Percentiles rank a stretch among this genome's conserved stretches.
Evolutionary conservation across 441 rosid species (phyloP).

Genomic region (Cnidoscolus chayamansa): DNA sequence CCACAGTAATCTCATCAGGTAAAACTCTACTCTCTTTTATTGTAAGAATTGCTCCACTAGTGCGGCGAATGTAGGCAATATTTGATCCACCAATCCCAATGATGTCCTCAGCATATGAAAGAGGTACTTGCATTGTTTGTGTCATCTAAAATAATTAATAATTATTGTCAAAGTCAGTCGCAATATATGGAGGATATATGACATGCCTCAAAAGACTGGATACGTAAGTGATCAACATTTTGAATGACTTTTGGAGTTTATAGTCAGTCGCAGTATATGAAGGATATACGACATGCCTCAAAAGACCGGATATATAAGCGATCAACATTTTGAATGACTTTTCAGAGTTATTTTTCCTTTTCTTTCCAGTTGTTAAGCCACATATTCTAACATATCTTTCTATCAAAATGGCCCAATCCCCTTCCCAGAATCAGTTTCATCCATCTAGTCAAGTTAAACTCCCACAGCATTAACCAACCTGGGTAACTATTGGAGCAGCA

Average conservation of each 20-base stretch:
- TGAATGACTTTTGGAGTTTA: too few species aligned
- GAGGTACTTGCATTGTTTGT: conserved; percentile 57
- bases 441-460: not conserved
- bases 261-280: too few species aligned
- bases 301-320: not conserved
- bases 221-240: too few species aligned
- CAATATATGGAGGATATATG: too few species aligned
- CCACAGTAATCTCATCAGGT: conserved; percentile 58
- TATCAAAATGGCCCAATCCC: not conserved
- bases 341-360: too few species aligned
- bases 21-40: conserved; percentile 46
- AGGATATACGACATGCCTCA: not conserved
- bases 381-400: not conserved
- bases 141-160: conserved; percentile 34
- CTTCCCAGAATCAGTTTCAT: not conserved
- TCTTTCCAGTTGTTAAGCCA: not conserved
- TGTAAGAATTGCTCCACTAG: conserved; percentile 47
- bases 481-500: conserved; percentile 46
- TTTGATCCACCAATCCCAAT: conserved; percentile 52
- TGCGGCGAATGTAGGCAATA: conserved; percentile 53
- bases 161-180: conserved; percentile 1
- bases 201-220: too few species aligned
- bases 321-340: not conserved
- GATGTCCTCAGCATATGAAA: conserved; percentile 54
- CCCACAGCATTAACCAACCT: conserved; percentile 36